phyloP scores from a whole-genome alignment of 148 eudicot genomes.

The Diospyros lotus region DNA sequence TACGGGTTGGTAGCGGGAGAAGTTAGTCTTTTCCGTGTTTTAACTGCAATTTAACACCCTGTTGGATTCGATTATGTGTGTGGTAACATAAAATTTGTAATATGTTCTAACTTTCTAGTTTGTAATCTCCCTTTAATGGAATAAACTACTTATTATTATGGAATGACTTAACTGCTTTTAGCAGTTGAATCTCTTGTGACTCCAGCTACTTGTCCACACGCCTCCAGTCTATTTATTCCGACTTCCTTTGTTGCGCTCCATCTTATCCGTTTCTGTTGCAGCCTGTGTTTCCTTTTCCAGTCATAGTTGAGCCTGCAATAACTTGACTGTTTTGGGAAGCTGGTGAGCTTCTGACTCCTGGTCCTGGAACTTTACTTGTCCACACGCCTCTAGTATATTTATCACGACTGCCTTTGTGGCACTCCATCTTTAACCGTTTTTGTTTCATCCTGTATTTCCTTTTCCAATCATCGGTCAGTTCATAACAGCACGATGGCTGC shows the following conservation, averaged over 20 bases:
- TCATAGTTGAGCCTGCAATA: too few species aligned
- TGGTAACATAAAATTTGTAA: neutral
- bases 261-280: too few species aligned
- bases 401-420: neutral
- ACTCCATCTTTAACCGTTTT: neutral
- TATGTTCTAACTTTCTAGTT: too few species aligned
- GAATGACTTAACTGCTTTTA: too few species aligned
- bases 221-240: too few species aligned
- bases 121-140: neutral
- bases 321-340: neutral
- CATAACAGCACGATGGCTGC: constrained; percentile 52
- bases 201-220: too few species aligned
- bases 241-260: too few species aligned
- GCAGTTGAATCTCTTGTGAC: too few species aligned
- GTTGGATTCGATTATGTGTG: neutral
- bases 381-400: neutral
- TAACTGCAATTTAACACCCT: neutral
- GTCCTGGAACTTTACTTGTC: neutral
- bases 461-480: neutral
- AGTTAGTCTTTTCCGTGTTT: neutral
- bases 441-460: neutral
- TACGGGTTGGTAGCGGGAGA: too few species aligned
- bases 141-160: neutral
- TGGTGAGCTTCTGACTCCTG: neutral
- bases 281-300: too few species aligned